Conservation (phyloP, 2,329 filamentous ascomycete species). For the Xylaria arbuscula region DNA sequence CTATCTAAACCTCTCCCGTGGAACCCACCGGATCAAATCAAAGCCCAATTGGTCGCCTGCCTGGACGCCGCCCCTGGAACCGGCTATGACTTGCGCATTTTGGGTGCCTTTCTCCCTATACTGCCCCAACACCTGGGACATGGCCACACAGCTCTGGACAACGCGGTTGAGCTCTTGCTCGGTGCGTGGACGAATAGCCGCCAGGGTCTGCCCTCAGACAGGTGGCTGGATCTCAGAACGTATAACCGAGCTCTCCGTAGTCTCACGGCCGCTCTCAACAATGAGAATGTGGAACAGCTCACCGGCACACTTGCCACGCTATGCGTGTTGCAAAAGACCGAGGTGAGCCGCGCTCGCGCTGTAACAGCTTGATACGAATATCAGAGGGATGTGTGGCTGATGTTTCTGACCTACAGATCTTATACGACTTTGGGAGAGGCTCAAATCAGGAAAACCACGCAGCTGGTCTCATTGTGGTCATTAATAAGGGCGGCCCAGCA, state of each 20-base stretch:
- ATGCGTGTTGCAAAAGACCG: slow-evolving; percentile 47
- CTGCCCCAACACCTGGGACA: slow-evolving; percentile 42
- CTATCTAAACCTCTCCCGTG: slow-evolving; percentile 33
- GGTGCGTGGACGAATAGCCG: slow-evolving; percentile 45
- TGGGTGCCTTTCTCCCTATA: slow-evolving; percentile 45
- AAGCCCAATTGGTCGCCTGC: slow-evolving; percentile 40
- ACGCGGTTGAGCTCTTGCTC: slow-evolving; percentile 45
- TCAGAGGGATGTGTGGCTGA: slow-evolving; percentile 2
- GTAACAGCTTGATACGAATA: background rate
- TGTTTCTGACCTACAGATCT: slow-evolving; percentile 34
- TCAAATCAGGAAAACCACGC: slow-evolving; percentile 47
- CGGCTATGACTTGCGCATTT: slow-evolving; percentile 44
- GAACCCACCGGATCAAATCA: slow-evolving; percentile 39
- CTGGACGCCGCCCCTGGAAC: slow-evolving; percentile 43
- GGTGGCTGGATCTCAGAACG: slow-evolving; percentile 45
- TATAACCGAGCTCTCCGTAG: slow-evolving; percentile 46
- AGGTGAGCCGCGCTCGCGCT: slow-evolving; percentile 36
- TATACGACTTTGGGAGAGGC: slow-evolving; percentile 45
- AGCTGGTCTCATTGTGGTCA: slow-evolving; percentile 46
- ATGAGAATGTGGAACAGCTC: slow-evolving; percentile 36
- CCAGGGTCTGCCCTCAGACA: slow-evolving; percentile 36
- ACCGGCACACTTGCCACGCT: slow-evolving; percentile 44
- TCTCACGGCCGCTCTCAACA: slow-evolving; percentile 43
- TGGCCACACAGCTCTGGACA: slow-evolving; percentile 39
- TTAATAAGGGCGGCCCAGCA: slow-evolving; percentile 41